Conservation (phyloP, 306 rosid species). For the Rubus parviflorus region DNA sequence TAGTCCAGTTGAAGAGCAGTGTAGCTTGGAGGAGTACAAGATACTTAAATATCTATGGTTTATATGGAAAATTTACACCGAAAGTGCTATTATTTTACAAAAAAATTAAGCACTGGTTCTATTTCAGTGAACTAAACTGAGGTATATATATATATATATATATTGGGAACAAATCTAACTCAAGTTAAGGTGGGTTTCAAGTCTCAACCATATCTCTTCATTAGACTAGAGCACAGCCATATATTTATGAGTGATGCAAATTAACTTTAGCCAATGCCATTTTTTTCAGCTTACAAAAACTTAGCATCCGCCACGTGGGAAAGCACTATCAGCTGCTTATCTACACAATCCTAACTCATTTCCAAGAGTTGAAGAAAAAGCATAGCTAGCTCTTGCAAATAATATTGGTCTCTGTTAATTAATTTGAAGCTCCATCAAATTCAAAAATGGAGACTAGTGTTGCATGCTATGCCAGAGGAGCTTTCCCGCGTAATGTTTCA, state of each 20-base stretch:
- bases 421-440: neutral
- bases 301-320: conserved; percentile 20
- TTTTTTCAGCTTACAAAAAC: neutral
- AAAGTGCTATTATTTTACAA: too few species aligned
- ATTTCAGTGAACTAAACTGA: too few species aligned
- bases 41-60: too few species aligned
- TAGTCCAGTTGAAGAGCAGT: too few species aligned
- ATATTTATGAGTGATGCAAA: conserved; percentile 28
- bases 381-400: neutral
- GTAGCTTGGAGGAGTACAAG: too few species aligned
- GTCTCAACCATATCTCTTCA: conserved; percentile 16
- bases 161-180: neutral
- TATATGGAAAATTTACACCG: too few species aligned
- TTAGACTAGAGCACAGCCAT: conserved; percentile 25
- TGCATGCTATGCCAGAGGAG: conserved; percentile 32
- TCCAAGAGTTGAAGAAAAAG: conserved; percentile 13
- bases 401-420: neutral
- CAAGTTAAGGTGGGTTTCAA: neutral
- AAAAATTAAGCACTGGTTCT: too few species aligned
- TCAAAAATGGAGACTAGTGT: conserved; percentile 29
- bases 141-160: neutral
- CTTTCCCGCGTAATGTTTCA: conserved; percentile 23
- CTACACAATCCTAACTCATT: conserved; percentile 20
- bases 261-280: conserved; percentile 9
- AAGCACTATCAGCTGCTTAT: conserved; percentile 9